Conservation (phyloP, 306 rosid species). For the Sophora flavescens region DNA sequence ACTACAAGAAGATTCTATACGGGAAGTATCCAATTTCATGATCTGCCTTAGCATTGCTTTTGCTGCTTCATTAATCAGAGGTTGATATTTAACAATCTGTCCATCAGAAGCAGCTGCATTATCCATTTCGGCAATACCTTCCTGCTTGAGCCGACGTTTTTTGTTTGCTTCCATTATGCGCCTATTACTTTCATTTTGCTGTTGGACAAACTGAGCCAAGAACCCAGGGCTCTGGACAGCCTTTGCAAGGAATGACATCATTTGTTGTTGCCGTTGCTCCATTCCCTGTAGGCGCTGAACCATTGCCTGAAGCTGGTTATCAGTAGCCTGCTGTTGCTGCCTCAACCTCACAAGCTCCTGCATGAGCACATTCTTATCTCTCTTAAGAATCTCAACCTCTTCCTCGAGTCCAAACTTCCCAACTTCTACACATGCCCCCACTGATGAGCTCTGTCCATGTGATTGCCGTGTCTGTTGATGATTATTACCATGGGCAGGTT, state of each 20-base stretch:
- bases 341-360: slow-evolving; percentile 92
- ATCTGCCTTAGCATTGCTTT: slow-evolving; percentile 76
- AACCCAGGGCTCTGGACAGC: slow-evolving; percentile 94
- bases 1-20: slow-evolving; percentile 55
- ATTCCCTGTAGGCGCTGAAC: slow-evolving; percentile 86
- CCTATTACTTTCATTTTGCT: slow-evolving; percentile 79
- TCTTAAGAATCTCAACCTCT: slow-evolving; percentile 89
- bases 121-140: slow-evolving; percentile 56
- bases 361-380: slow-evolving; percentile 96
- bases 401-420: slow-evolving; percentile 95
- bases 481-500: slow-evolving; percentile 75
- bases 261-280: slow-evolving; percentile 97
- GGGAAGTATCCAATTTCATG: slow-evolving; percentile 63
- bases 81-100: slow-evolving; percentile 87
- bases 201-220: slow-evolving; percentile 89
- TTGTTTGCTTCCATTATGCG: slow-evolving; percentile 74
- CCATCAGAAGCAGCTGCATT: slow-evolving; percentile 69
- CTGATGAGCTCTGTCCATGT: slow-evolving; percentile 68
- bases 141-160: slow-evolving; percentile 82
- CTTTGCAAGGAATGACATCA: slow-evolving; percentile 96
- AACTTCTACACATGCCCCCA: slow-evolving; percentile 89
- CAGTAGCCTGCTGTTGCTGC: slow-evolving; percentile 94
- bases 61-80: slow-evolving; percentile 73
- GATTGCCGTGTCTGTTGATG: slow-evolving; percentile 70
- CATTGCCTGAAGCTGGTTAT: slow-evolving; percentile 85